Percentiles rank a stretch among this genome's conserved stretches.
These are phyloP conservation scores for Apocynum venetum DNA, from an alignment of 257 asterid species.

Conservation along the genomic window DNA sequence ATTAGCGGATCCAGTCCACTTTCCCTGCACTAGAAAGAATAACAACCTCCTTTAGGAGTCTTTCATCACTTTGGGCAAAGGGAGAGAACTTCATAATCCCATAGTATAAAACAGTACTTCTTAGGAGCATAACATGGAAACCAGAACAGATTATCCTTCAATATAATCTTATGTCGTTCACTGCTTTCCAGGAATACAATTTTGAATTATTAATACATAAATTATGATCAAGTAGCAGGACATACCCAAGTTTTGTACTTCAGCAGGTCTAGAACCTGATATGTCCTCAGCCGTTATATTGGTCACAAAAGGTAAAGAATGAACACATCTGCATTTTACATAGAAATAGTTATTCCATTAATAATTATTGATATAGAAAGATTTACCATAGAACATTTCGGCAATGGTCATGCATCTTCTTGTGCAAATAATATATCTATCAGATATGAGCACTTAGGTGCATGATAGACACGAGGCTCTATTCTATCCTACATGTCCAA, in stretches of 20 bases:
- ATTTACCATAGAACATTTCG: background rate
- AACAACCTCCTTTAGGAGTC: slow-evolving; percentile 11
- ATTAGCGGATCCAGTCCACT: slow-evolving; percentile 56
- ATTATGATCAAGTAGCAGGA: slow-evolving; percentile 1
- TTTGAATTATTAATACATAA: background rate
- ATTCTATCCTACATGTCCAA: background rate
- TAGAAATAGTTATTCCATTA: background rate
- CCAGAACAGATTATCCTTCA: background rate
- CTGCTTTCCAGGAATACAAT: background rate
- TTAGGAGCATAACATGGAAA: background rate
- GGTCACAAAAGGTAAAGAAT: slow-evolving; percentile 68
- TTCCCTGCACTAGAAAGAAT: slow-evolving; percentile 69
- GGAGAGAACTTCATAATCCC: background rate
- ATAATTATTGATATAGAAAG: background rate
- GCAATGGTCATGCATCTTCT: background rate
- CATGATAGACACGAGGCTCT: background rate
- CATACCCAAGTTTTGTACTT: slow-evolving; percentile 83
- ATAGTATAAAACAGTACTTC: background rate
- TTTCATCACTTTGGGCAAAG: background rate
- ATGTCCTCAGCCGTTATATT: slow-evolving; percentile 58
- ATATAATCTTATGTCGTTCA: background rate
- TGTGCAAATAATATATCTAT: background rate
- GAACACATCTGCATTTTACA: slow-evolving; percentile 43
- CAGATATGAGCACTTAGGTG: background rate
- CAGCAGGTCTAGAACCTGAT: slow-evolving; percentile 85